Evolutionary conservation across 345 rosid species (phyloP).

Genomic region (Salix caprea): DNA sequence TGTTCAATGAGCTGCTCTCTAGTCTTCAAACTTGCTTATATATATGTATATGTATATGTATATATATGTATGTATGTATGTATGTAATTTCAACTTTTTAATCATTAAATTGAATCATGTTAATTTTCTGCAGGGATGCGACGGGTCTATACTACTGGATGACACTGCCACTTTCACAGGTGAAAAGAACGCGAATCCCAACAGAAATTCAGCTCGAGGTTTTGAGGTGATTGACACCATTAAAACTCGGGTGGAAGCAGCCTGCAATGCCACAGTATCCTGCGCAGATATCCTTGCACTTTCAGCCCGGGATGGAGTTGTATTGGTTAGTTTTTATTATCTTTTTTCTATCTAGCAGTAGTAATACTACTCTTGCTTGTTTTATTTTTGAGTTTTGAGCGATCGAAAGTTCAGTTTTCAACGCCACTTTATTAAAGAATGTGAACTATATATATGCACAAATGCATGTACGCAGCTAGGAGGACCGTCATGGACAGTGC

Average conservation of each 20-base stretch:
- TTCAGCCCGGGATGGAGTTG: constrained; percentile 32
- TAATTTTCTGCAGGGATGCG: constrained; percentile 27
- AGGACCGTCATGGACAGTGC: constrained; percentile 41
- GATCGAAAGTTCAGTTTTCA: too few species aligned
- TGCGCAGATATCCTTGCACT: constrained; percentile 39
- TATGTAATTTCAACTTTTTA: too few species aligned
- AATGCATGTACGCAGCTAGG: constrained; percentile 20
- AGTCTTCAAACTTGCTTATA: too few species aligned
- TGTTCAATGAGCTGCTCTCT: too few species aligned
- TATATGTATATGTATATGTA: too few species aligned
- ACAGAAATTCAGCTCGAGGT: constrained; percentile 30
- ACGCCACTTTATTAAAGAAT: too few species aligned
- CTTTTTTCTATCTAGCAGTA: background rate
- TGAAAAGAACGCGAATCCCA: constrained; percentile 35
- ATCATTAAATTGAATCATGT: too few species aligned
- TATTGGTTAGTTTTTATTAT: background rate
- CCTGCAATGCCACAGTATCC: constrained; percentile 32
- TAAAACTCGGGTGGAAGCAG: constrained; percentile 31
- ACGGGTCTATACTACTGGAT: constrained; percentile 36
- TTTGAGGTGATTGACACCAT: constrained; percentile 34
- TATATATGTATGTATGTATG: too few species aligned
- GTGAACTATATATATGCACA: too few species aligned
- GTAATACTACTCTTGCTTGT: too few species aligned
- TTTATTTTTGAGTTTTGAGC: too few species aligned
- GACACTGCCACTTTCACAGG: constrained; percentile 33